Evolutionary conservation across 768 basidiomycete species (phyloP).

Genomic region (Suillus occidentalis): DNA sequence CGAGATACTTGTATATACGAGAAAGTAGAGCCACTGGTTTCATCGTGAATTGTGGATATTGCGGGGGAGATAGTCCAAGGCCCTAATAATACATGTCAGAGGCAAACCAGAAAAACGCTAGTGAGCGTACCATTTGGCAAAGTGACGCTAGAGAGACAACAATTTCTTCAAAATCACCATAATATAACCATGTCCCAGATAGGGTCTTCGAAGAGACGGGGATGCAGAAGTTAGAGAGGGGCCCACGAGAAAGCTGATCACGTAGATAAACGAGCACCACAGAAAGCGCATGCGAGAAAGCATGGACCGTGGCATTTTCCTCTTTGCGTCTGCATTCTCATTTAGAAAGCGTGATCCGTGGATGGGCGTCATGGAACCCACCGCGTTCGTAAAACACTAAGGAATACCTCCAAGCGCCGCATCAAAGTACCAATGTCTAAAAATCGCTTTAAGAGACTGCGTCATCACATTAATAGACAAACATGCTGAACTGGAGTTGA

Average conservation of each 20-base stretch:
- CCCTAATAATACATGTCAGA: slow-evolving; percentile 20
- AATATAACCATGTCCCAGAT: slow-evolving; percentile 49
- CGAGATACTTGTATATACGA: slow-evolving; percentile 57
- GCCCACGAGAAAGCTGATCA: slow-evolving; percentile 40
- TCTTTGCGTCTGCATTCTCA: slow-evolving; percentile 38
- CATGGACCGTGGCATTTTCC: slow-evolving; percentile 57
- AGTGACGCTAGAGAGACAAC: slow-evolving; percentile 54
- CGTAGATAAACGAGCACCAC: slow-evolving; percentile 53
- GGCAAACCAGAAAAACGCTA: background rate
- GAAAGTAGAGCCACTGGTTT: slow-evolving; percentile 56
- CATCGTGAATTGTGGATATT: slow-evolving; percentile 45
- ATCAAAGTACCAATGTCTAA: slow-evolving; percentile 65
- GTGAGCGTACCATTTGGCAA: slow-evolving; percentile 54
- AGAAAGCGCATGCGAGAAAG: slow-evolving; percentile 66
- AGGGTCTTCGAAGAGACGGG: slow-evolving; percentile 23
- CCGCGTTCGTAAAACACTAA: slow-evolving; percentile 50
- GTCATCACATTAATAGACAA: slow-evolving; percentile 1
- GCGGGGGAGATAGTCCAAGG: slow-evolving; percentile 32
- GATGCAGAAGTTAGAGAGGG: slow-evolving; percentile 28
- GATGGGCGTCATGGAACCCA: slow-evolving; percentile 27
- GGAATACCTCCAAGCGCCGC: slow-evolving; percentile 62
- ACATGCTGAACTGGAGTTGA: background rate
- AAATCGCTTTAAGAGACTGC: slow-evolving; percentile 62
- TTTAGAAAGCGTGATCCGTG: slow-evolving; percentile 5
- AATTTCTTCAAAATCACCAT: slow-evolving; percentile 48